phyloP scores from a whole-genome alignment of 1,139 yeast genomes.

The Blastobotrys buckinghamii region DNA sequence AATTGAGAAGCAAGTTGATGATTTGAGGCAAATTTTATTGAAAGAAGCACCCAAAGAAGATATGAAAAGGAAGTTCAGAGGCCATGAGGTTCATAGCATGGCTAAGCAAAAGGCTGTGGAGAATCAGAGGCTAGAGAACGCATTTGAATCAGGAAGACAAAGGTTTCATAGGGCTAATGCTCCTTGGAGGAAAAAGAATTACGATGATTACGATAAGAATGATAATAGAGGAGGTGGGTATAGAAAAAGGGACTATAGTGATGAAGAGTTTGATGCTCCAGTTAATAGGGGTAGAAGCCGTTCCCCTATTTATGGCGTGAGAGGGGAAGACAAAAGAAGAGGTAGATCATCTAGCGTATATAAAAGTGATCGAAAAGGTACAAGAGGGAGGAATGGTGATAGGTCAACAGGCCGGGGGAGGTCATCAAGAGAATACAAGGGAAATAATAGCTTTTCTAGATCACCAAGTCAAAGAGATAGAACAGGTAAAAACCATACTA shows the following conservation, averaged over 20 bases:
- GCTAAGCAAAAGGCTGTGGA: conserved; percentile 18
- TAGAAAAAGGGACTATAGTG: background rate
- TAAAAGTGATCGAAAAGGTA: background rate
- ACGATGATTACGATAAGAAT: background rate
- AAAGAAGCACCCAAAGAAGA: conserved; percentile 4
- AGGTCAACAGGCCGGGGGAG: too few species aligned
- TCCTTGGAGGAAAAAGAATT: background rate
- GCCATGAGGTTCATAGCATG: conserved; percentile 20
- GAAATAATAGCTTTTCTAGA: too few species aligned
- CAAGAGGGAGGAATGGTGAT: background rate
- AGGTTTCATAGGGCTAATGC: conserved; percentile 6
- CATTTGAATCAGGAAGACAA: conserved; percentile 8
- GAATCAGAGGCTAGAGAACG: conserved; percentile 19
- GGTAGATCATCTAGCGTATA: background rate
- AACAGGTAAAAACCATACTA: too few species aligned
- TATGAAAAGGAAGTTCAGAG: conserved; percentile 7
- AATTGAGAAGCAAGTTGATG: conserved; percentile 30
- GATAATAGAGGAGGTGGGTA: background rate
- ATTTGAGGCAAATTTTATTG: conserved; percentile 25
- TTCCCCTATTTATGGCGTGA: too few species aligned
- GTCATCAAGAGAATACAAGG: too few species aligned
- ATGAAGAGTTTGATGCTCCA: background rate
- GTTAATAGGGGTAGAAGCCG: background rate
- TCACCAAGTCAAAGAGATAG: too few species aligned
- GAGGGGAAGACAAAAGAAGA: background rate